Evolutionary conservation across 2,329 filamentous ascomycete species (phyloP).

Genomic region (Xylariaceae sp.): DNA sequence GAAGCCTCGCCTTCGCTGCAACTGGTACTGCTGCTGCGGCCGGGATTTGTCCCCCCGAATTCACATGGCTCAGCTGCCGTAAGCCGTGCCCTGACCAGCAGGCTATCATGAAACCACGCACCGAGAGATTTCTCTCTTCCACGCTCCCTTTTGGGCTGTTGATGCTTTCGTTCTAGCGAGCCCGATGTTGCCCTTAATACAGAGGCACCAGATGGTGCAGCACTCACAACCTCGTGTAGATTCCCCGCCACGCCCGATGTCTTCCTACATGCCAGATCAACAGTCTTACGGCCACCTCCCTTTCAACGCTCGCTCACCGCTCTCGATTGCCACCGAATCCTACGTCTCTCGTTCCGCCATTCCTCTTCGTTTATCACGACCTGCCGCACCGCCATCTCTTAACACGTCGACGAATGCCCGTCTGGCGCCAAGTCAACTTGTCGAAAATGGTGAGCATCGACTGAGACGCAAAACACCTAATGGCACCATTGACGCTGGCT

Average conservation of each 20-base stretch:
- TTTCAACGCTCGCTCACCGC: slow-evolving; percentile 17
- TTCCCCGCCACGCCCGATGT: slow-evolving; percentile 25
- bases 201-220: slow-evolving; percentile 50
- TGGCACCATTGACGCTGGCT: slow-evolving; percentile 87
- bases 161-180: slow-evolving; percentile 18
- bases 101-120: slow-evolving; percentile 40
- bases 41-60: slow-evolving; percentile 35
- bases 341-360: slow-evolving; percentile 21
- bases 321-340: slow-evolving; percentile 12
- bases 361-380: slow-evolving; percentile 16
- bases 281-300: slow-evolving; percentile 21
- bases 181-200: slow-evolving; percentile 48
- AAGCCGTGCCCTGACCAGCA: slow-evolving; percentile 42
- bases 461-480: slow-evolving; percentile 88
- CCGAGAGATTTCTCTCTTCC: slow-evolving; percentile 28
- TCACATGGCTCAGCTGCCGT: slow-evolving; percentile 35
- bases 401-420: slow-evolving; percentile 35
- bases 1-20: slow-evolving; percentile 6
- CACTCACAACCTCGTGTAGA: slow-evolving; percentile 33
- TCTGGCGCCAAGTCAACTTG: slow-evolving; percentile 25
- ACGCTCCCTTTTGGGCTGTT: slow-evolving; percentile 25
- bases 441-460: slow-evolving; percentile 62
- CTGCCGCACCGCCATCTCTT: slow-evolving; percentile 34
- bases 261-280: slow-evolving; percentile 16
- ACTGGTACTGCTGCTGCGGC: slow-evolving; percentile 15